phyloP scores from a whole-genome alignment of 176 grass and related monocot genomes.

The Tuctoria greenei region DNA sequence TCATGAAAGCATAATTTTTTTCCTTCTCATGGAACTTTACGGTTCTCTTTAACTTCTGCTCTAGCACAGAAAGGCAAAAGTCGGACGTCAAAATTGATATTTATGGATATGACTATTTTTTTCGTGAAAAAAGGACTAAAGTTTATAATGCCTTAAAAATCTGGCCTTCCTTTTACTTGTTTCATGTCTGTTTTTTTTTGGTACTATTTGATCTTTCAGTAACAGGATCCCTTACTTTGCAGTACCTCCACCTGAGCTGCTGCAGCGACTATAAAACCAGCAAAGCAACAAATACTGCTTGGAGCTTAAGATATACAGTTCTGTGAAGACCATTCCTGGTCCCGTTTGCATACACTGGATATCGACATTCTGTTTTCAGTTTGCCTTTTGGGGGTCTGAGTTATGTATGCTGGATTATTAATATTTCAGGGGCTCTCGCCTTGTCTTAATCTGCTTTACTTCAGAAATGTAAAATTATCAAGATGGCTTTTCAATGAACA shows the following conservation, averaged over 20 bases:
- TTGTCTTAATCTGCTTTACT: too few species aligned
- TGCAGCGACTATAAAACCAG: constrained; percentile 27
- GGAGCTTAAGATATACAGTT: constrained; percentile 32
- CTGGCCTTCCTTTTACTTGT: neutral
- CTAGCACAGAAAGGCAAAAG: constrained; percentile 4
- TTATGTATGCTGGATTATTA: neutral
- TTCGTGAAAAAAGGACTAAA: too few species aligned
- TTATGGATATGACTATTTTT: neutral
- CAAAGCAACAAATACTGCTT: neutral
- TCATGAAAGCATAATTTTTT: too few species aligned
- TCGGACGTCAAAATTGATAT: neutral
- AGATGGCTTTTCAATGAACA: constrained; percentile 27
- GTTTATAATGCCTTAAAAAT: neutral
- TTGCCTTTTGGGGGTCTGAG: neutral
- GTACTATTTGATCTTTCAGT: constrained; percentile 9
- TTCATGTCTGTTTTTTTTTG: constrained; percentile 11
- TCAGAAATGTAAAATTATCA: neutral
- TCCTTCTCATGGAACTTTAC: neutral
- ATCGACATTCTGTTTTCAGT: neutral
- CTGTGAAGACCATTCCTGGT: neutral
- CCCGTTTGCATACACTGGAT: neutral
- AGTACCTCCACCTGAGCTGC: neutral
- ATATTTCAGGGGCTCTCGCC: neutral
- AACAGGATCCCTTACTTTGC: constrained; percentile 28
- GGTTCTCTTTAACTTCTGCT: neutral